These are phyloP conservation scores for Jatropha multifida DNA, from an alignment of 441 rosid species.

Conservation along the genomic window DNA sequence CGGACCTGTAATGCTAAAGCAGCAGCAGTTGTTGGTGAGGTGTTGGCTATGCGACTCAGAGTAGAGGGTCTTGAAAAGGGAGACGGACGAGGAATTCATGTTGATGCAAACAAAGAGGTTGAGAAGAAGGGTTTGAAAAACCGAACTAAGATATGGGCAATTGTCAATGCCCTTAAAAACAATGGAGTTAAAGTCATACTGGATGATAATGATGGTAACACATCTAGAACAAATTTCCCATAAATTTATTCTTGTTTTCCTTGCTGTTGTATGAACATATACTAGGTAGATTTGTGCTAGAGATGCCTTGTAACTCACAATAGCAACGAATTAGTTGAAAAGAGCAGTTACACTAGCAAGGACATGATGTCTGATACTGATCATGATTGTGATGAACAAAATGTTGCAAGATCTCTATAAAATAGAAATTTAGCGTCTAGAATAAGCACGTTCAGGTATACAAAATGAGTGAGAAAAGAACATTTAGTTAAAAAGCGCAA, in stretches of 20 bases:
- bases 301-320: no score
- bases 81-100: constrained; percentile 42
- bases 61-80: constrained; percentile 53
- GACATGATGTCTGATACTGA: background rate
- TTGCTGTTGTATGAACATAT: no score
- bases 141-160: constrained; percentile 48
- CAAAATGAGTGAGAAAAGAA: background rate
- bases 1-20: constrained; percentile 51
- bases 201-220: constrained; percentile 42
- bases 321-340: no score
- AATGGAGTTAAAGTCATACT: constrained; percentile 64
- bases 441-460: background rate
- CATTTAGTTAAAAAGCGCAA: background rate
- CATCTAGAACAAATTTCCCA: constrained; percentile 23
- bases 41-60: constrained; percentile 47
- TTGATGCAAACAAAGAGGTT: constrained; percentile 29
- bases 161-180: constrained; percentile 64
- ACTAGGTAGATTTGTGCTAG: no score
- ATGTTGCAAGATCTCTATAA: no score
- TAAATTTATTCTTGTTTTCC: background rate
- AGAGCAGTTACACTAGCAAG: background rate
- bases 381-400: no score
- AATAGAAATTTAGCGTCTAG: background rate
- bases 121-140: constrained; percentile 35
- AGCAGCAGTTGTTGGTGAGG: constrained; percentile 45